Percentiles rank a stretch among this genome's conserved stretches.
phyloP scores from a whole-genome alignment of 345 rosid species.

The Crucihimalaya himalaica region DNA sequence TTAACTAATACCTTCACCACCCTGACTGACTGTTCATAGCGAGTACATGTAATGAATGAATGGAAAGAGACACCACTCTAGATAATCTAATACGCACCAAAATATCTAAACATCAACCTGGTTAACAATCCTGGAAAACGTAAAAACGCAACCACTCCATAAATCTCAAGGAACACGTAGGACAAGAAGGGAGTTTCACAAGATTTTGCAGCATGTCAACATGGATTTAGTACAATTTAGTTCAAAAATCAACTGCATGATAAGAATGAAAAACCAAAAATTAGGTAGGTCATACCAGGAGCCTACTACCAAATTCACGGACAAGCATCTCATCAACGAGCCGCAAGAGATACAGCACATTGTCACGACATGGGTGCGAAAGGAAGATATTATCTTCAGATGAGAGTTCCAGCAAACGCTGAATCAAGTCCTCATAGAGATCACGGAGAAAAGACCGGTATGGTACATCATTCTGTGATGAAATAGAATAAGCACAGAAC shows the following conservation, averaged over 20 bases:
- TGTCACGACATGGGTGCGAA: constrained; percentile 92
- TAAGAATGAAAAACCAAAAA: constrained; percentile 9
- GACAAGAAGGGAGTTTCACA: constrained; percentile 1
- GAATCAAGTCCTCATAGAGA: constrained; percentile 70
- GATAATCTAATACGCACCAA: constrained; percentile 24
- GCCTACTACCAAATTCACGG: constrained; percentile 70
- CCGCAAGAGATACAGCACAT: constrained; percentile 72
- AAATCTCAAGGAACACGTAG: constrained; percentile 4
- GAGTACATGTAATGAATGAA: constrained; percentile 19
- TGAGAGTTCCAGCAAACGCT: constrained; percentile 69
- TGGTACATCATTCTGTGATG: constrained; percentile 58
- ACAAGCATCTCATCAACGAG: constrained; percentile 89
- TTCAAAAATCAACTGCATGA: constrained; percentile 21
- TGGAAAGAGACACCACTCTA: constrained; percentile 24
- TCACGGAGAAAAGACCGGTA: constrained; percentile 68
- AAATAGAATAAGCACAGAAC: constrained; percentile 29
- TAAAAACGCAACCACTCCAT: constrained; percentile 9
- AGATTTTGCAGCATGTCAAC: constrained; percentile 13
- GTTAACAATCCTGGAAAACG: constrained; percentile 15
- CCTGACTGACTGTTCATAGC: constrained; percentile 6
- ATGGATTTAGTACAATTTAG: constrained; percentile 9
- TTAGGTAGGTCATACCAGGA: constrained; percentile 56
- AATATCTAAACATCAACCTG: constrained; percentile 10
- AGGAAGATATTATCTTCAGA: constrained; percentile 82
- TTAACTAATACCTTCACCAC: constrained; percentile 19